A percentile compares a stretch with the other conserved stretches of the same genome.
These are phyloP conservation scores for Mediolabrus comicus DNA, from an alignment of 108 stramenopile species.

Conservation along the genomic window DNA sequence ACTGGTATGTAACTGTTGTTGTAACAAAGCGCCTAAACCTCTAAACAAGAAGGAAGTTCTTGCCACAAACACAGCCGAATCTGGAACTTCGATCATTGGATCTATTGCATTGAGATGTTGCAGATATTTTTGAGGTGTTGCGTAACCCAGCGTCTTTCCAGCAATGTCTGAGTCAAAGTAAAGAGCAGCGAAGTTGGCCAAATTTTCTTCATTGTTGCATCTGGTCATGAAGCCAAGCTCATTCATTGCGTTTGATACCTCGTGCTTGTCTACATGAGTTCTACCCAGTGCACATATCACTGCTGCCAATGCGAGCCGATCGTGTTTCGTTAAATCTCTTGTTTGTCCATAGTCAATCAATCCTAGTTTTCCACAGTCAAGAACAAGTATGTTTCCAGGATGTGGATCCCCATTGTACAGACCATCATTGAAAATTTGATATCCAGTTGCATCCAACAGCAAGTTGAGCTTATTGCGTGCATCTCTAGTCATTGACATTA, in stretches of 20 bases:
- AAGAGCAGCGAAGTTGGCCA: slow-evolving; percentile 54
- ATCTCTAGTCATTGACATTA: slow-evolving; percentile 36
- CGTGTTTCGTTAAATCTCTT: slow-evolving; percentile 41
- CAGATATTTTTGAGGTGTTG: slow-evolving; percentile 71
- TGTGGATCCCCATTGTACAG: slow-evolving; percentile 70
- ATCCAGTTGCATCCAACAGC: slow-evolving; percentile 67
- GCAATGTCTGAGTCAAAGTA: slow-evolving; percentile 70
- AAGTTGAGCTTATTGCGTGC: slow-evolving; percentile 46
- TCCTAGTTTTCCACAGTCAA: slow-evolving; percentile 56
- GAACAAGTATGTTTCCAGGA: slow-evolving; percentile 54
- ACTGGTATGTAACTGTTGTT: slow-evolving; percentile 51
- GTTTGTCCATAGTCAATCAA: slow-evolving; percentile 81
- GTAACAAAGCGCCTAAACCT: slow-evolving; percentile 60
- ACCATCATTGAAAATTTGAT: slow-evolving; percentile 68
- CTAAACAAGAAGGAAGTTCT: slow-evolving; percentile 63
- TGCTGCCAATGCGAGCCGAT: slow-evolving; percentile 53
- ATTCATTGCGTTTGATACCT: slow-evolving; percentile 59
- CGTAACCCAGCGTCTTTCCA: slow-evolving; percentile 47
- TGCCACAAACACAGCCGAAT: slow-evolving; percentile 72
- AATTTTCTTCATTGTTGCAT: slow-evolving; percentile 44
- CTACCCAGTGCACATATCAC: slow-evolving; percentile 55
- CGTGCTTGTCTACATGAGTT: slow-evolving; percentile 4
- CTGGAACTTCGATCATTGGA: slow-evolving; percentile 62
- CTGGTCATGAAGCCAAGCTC: slow-evolving; percentile 57
- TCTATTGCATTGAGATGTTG: slow-evolving; percentile 47